Evolutionary conservation across 169 alveolate species (phyloP), one percentile per base, ranked within the genome.

Genomic region (Besnoitia besnoiti): DNA sequence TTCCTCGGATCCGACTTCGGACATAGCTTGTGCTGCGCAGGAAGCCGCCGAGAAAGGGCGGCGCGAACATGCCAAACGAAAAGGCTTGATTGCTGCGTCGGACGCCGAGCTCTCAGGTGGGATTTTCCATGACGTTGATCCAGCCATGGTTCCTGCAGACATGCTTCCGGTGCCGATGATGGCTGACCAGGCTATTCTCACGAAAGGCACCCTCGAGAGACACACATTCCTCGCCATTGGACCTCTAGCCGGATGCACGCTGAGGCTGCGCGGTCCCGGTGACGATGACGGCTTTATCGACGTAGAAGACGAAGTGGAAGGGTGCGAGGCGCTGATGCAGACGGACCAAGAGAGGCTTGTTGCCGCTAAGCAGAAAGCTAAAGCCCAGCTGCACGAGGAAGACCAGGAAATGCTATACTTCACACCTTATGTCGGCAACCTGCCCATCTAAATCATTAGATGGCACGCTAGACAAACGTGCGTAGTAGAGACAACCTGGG

Each of bases 121-220:
- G 1, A n/a, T 90, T 14, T 90, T 90, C 21, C 33, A n/a, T 5
- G 93, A 90, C 42, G 85, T 76, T n/a, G 93, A 90, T 35, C 93
- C 93, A 35, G 67, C 50, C 33, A 46, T 90, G 39, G 82, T 90
- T 0, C 93, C 93, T 16, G 39, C 93, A 10, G 93, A 90, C 35
- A 19, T 90, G 44, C 93, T 90, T 27, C 90, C 93, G 0, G 44
- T 30, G 51, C 85, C 90, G 42, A 90, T 90, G 93, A 77, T 75
- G 85, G 85, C 90, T 27, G 62, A 55, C 62, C 39, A 62, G 67
- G 85, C 90, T 16, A 35, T 51, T 49, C 84, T 33, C 30, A n/a
- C 62, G 27, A 12, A 42, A 2, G 59, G 85, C 33, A n/a, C 85
- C 8, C 75, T 59, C 21, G 93, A 90, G 85, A n/a, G 93, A 35